These are phyloP conservation scores for Penicillium chermesinum DNA, from an alignment of 495 filamentous ascomycete species.

Conservation along the genomic window DNA sequence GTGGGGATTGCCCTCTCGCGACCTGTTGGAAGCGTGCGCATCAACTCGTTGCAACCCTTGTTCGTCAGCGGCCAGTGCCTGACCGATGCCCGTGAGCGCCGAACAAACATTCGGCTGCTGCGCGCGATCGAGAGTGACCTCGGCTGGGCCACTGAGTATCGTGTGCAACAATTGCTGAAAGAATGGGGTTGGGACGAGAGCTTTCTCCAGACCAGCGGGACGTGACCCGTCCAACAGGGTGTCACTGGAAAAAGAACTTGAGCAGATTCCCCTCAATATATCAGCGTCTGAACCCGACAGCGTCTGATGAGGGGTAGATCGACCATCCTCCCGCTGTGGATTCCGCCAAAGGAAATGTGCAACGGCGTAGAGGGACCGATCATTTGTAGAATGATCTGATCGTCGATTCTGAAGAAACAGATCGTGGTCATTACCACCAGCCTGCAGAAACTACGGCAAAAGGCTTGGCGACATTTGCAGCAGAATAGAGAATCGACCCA, in stretches of 20 bases:
- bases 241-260: neutral
- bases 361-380: neutral
- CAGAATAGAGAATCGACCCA: neutral
- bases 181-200: conserved; percentile 51
- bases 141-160: conserved; percentile 61
- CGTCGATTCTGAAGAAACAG: no score
- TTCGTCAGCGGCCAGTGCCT: conserved; percentile 60
- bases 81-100: conserved; percentile 44
- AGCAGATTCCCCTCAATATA: neutral
- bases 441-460: no score
- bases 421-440: no score
- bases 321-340: no score
- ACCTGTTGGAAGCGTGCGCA: conserved; percentile 50
- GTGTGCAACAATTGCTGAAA: conserved; percentile 50
- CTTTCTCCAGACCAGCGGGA: conserved; percentile 7
- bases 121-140: conserved; percentile 54
- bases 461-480: neutral
- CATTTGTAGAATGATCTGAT: no score
- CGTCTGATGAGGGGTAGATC: neutral
- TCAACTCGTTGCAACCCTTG: conserved; percentile 57
- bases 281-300: neutral
- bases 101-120: conserved; percentile 47
- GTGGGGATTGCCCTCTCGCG: conserved; percentile 51
- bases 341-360: no score
- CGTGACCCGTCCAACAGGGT: conserved; percentile 1